These are phyloP conservation scores for Aschersonia sp. DNA, from an alignment of 2,329 filamentous ascomycete species.

Conservation along the genomic window DNA sequence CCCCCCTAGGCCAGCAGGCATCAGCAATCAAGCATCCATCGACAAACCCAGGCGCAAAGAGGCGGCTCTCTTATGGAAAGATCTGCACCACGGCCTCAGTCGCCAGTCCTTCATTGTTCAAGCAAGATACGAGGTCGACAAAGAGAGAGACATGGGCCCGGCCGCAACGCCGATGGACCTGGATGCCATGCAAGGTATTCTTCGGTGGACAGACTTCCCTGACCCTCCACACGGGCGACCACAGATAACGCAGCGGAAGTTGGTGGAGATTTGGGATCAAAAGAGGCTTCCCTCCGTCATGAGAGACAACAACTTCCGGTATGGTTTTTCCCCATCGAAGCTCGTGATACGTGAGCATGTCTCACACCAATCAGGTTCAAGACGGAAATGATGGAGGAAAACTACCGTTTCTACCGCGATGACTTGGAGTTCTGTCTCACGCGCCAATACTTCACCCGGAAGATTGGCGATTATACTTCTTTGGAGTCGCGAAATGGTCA, in stretches of 20 bases:
- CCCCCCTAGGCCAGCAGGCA: conserved; percentile 27
- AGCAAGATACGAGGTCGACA: conserved; percentile 36
- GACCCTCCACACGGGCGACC: conserved; percentile 37
- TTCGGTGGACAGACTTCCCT: conserved; percentile 47
- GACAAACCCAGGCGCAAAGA: conserved; percentile 24
- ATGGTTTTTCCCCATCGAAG: conserved; percentile 6
- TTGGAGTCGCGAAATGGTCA: conserved; percentile 11
- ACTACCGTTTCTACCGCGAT: conserved; percentile 37
- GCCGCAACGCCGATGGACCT: conserved; percentile 19
- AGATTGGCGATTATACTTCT: conserved; percentile 16
- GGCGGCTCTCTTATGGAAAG: conserved; percentile 29
- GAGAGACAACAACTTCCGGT: conserved; percentile 38
- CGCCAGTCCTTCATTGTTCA: conserved; percentile 45
- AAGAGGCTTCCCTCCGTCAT: conserved; percentile 32
- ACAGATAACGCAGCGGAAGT: conserved; percentile 35
- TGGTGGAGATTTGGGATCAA: conserved; percentile 40
- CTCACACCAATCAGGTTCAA: conserved; percentile 26
- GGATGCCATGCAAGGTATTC: conserved; percentile 27
- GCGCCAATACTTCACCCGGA: conserved; percentile 28
- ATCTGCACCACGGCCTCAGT: conserved; percentile 37
- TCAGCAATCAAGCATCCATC: conserved; percentile 25
- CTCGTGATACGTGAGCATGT: neutral
- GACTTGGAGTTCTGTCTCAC: conserved; percentile 38
- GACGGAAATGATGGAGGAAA: conserved; percentile 37
- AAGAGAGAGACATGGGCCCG: conserved; percentile 30